phyloP scores from a whole-genome alignment of 2,329 filamentous ascomycete genomes.

The Cercospora janseana region DNA sequence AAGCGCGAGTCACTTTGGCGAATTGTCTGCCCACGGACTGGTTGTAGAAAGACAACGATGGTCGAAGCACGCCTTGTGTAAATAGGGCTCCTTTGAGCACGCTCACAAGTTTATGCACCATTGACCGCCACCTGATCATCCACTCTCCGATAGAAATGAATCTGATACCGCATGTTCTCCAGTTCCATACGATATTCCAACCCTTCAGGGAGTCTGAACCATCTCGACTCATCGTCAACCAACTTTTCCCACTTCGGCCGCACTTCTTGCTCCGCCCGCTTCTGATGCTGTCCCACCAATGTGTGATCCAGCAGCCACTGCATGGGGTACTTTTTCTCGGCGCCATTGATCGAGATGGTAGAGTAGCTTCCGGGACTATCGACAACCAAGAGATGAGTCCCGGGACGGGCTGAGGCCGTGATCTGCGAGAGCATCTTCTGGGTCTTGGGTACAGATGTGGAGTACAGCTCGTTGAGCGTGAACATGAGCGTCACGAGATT shows the following conservation, averaged over 20 bases:
- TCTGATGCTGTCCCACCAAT: constrained; percentile 49
- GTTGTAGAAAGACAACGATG: no score
- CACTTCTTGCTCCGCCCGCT: constrained; percentile 18
- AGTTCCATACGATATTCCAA: constrained; percentile 79
- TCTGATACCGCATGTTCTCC: constrained; percentile 93
- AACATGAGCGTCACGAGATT: constrained; percentile 79
- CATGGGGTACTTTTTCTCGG: constrained; percentile 78
- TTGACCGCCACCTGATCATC: no score
- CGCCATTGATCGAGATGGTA: constrained; percentile 63
- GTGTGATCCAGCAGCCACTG: constrained; percentile 87
- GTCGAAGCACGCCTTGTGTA: no score
- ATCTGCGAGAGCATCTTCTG: constrained; percentile 72
- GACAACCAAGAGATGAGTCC: constrained; percentile 75
- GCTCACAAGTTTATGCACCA: no score
- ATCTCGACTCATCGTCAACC: constrained; percentile 71
- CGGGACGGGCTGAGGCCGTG: constrained; percentile 56
- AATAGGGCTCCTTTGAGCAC: no score
- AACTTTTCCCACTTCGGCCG: constrained; percentile 68
- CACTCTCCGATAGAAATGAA: constrained; percentile 69
- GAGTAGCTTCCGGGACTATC: constrained; percentile 95
- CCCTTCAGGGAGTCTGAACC: constrained; percentile 69
- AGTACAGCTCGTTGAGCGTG: constrained; percentile 93
- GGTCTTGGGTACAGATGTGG: constrained; percentile 68
- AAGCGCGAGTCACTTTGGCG: no score
- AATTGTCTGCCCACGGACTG: no score